Evolutionary conservation across 352 stramenopile species (phyloP).

Genomic region (Globisporangium spinosum): DNA sequence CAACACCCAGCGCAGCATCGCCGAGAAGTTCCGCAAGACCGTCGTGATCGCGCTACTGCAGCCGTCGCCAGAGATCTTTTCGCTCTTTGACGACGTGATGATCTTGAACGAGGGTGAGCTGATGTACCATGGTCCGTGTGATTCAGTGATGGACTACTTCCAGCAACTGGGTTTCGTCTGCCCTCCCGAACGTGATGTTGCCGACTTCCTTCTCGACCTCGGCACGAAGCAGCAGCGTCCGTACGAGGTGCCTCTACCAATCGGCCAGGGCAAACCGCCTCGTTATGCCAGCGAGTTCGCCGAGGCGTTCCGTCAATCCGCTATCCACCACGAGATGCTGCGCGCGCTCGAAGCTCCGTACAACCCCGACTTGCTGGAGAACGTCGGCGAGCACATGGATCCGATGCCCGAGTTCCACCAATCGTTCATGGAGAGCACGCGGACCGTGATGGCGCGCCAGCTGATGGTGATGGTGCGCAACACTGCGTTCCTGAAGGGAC

Average conservation of each 20-base stretch:
- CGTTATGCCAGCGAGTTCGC: conserved; percentile 25
- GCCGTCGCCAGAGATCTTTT: conserved; percentile 90
- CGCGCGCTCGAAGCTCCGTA: neutral
- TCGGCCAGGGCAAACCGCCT: conserved; percentile 10
- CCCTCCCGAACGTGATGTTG: conserved; percentile 52
- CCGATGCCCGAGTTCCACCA: conserved; percentile 34
- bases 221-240: conserved; percentile 35
- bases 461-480: conserved; percentile 43
- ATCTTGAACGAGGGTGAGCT: conserved; percentile 88
- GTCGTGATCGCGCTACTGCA: conserved; percentile 82
- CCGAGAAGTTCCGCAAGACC: conserved; percentile 48
- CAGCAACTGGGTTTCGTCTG: conserved; percentile 35
- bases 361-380: neutral
- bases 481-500: conserved; percentile 26
- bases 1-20: conserved; percentile 39
- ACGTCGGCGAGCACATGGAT: conserved; percentile 81
- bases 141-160: conserved; percentile 79
- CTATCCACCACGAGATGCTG: conserved; percentile 1
- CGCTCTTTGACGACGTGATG: conserved; percentile 92
- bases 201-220: conserved; percentile 87
- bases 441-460: conserved; percentile 33
- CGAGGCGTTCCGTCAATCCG: neutral
- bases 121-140: conserved; percentile 80
- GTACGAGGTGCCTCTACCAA: conserved; percentile 23
- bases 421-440: conserved; percentile 26